Evolutionary conservation across 2,329 filamentous ascomycete species (phyloP), one percentile per base, ranked within the genome.

Genomic region (Bimuria novae-zelandiae): DNA sequence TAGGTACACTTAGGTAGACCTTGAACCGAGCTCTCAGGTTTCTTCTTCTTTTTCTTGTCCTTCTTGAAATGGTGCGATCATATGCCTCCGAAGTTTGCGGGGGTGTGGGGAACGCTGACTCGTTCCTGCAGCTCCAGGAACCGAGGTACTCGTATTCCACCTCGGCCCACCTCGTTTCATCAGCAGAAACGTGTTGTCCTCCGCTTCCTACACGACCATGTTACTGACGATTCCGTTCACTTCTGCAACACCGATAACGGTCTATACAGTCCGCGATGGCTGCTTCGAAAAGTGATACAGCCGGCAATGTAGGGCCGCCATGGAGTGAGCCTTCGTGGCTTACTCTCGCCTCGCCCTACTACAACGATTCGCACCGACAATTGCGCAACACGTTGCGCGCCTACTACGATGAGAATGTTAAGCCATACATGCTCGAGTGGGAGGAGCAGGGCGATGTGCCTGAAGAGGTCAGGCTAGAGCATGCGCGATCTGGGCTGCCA

Each of bases 361-460:
- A 89, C 76, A 86, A 80, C 23, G 77, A 80, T 12, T 82, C 81
- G 2, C 87, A 89, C 65, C 79, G 80, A 27, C 74, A 71, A n/a
- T 76, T 89, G 1, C 83, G 84, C 46, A 76, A 81, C 32, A 77
- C 75, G 4, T 73, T 88, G 0, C 81, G 86, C 33, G 64, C 77
- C 21, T 88, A 88, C 55, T 75, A 88, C 42, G 80, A 88, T 52
- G 76, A 78, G 1, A 73, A 85, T 32, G 76, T 89, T 39, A 73
- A 82, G 1, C 85, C 84, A 0, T 76, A 81, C 57, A 81, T 82
- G 3, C 78, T 85, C 27, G 83, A 87, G 33, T 89, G 86, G 86
- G 87, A 89, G 57, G 76, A 73, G 48, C 67, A 69, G 19, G 78
- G 78, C 36, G 73, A 71, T 65, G 78, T 77, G 3, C 80, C 80